Evolutionary conservation across 208 protist genomes (phyloP).

Genomic region (Leishmania turanica): DNA sequence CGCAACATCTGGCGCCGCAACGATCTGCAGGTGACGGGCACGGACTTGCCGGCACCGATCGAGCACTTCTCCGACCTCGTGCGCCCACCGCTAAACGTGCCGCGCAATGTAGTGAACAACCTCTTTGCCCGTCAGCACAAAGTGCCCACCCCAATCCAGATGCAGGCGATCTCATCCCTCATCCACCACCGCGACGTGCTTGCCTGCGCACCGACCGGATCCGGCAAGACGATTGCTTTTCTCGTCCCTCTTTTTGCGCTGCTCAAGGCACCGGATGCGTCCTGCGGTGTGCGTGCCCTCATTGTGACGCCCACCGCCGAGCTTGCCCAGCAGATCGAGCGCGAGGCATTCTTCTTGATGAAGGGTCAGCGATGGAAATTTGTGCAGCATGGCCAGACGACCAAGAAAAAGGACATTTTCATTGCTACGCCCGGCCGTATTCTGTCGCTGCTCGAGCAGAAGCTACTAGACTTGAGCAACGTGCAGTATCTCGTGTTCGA

Average conservation of each 20-base stretch:
- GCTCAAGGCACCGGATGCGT: conserved; percentile 72
- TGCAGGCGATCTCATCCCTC: conserved; percentile 95
- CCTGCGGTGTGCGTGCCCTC: conserved; percentile 89
- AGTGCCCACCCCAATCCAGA: conserved; percentile 97
- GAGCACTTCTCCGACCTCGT: conserved; percentile 86
- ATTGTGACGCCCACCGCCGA: conserved; percentile 97
- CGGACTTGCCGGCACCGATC: conserved; percentile 81
- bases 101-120: conserved; percentile 82
- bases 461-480: conserved; percentile 66
- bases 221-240: conserved; percentile 96
- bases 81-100: conserved; percentile 75
- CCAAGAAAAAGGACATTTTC: conserved; percentile 93
- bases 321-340: conserved; percentile 96
- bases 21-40: conserved; percentile 75
- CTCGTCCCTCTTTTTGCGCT: conserved; percentile 93
- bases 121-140: conserved; percentile 84
- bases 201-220: conserved; percentile 90
- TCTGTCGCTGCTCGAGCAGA: conserved; percentile 77
- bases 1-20: conserved; percentile 85
- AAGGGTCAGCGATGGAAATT: conserved; percentile 88
- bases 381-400: conserved; percentile 89
- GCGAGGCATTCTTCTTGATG: conserved; percentile 90
- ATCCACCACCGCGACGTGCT: conserved; percentile 90
- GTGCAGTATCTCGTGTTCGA: conserved; percentile 97
- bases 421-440: conserved; percentile 90